Percentiles rank a stretch among this genome's conserved stretches.
These are phyloP conservation scores for Daphne laureola DNA, from an alignment of 441 rosid genomes.

Conservation along the genomic window DNA sequence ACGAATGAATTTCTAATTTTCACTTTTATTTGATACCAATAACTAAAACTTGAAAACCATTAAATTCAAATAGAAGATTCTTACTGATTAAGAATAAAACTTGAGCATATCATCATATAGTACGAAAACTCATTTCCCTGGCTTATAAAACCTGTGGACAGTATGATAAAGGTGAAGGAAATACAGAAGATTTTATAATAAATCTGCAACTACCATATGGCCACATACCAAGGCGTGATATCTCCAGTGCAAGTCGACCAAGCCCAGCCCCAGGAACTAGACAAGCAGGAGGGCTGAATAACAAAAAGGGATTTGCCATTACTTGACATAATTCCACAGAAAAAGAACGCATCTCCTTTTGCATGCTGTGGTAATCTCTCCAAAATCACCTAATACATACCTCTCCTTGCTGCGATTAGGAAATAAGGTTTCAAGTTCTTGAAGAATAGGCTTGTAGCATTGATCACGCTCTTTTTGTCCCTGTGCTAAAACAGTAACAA, in stretches of 20 bases:
- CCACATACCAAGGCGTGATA: constrained; percentile 75
- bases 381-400: constrained; percentile 25
- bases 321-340: constrained; percentile 1
- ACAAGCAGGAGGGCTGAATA: constrained; percentile 76
- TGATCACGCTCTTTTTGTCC: constrained; percentile 86
- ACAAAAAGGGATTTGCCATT: constrained; percentile 5
- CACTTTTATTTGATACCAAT: neutral
- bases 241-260: constrained; percentile 93
- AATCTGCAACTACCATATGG: constrained; percentile 9
- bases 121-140: constrained; percentile 99
- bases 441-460: constrained; percentile 91
- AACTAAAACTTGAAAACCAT: neutral
- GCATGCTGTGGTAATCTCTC: neutral
- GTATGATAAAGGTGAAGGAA: constrained; percentile 18
- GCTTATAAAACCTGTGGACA: constrained; percentile 76
- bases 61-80: constrained; percentile 13
- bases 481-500: constrained; percentile 25
- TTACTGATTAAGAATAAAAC: constrained; percentile 93
- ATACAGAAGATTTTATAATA: neutral
- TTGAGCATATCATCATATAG: constrained; percentile 99
- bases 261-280: constrained; percentile 99
- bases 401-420: constrained; percentile 62
- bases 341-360: neutral
- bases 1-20: neutral
- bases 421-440: constrained; percentile 79